Evolutionary conservation across 2,329 filamentous ascomycete genomes (phyloP).

Genomic region (Cryphonectria japonica): DNA sequence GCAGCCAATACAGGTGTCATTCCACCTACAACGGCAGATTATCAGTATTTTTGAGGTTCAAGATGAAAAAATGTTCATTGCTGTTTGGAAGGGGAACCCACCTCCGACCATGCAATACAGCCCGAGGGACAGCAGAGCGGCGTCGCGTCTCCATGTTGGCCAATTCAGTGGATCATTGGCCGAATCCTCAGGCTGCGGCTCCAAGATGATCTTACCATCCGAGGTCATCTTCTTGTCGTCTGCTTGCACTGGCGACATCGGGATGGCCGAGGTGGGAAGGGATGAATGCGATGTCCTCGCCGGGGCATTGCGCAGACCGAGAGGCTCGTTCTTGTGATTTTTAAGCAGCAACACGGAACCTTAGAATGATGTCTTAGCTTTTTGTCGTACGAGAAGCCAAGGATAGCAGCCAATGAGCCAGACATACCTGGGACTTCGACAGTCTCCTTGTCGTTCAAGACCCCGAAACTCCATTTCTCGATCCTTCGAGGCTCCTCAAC

Average conservation of each 20-base stretch:
- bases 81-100: background rate
- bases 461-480: conserved; percentile 69
- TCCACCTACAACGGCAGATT: conserved; percentile 46
- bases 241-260: conserved; percentile 32
- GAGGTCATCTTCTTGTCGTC: conserved; percentile 67
- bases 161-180: conserved; percentile 92
- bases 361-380: conserved; percentile 34
- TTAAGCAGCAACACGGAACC: conserved; percentile 63
- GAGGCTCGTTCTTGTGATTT: conserved; percentile 58
- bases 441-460: conserved; percentile 78
- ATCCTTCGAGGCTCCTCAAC: conserved; percentile 14
- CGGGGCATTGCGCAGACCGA: conserved; percentile 61
- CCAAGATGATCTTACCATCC: conserved; percentile 83
- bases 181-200: conserved; percentile 90
- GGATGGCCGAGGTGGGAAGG: conserved; percentile 48
- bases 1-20: conserved; percentile 91
- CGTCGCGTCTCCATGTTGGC: conserved; percentile 79
- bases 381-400: no score
- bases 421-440: conserved; percentile 82
- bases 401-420: background rate
- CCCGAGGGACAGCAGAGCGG: conserved; percentile 78
- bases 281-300: conserved; percentile 63
- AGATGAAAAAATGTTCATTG: no score
- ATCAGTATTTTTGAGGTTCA: no score
- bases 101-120: conserved; percentile 91